These are phyloP conservation scores for Coemansia sp. DNA, from an alignment of 192 early-diverging fungal genomes.

Conservation along the genomic window DNA sequence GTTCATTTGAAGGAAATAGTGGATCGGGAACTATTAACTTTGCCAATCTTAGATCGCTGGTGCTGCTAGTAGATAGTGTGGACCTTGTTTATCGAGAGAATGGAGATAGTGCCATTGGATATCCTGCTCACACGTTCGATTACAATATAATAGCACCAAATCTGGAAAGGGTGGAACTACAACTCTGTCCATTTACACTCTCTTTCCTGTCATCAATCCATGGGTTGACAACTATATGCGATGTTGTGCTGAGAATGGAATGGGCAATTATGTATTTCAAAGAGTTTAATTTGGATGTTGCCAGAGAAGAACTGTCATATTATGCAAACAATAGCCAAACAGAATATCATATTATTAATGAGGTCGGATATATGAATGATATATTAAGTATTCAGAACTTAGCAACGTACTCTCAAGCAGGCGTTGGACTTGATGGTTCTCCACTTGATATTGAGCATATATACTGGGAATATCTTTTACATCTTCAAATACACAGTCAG, in stretches of 20 bases:
- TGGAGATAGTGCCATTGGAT: neutral
- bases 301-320: neutral
- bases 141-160: neutral
- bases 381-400: neutral
- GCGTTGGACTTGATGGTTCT: neutral
- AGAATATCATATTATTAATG: neutral
- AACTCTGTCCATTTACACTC: neutral
- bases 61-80: neutral
- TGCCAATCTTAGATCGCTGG: neutral
- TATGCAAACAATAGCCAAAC: neutral
- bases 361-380: neutral
- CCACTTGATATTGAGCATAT: neutral
- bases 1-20: neutral
- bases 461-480: neutral
- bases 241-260: neutral
- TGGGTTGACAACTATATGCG: neutral
- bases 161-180: neutral
- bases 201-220: neutral
- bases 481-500: too few relatives aligned
- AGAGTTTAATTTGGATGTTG: neutral
- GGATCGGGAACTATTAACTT: neutral
- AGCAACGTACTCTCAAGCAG: neutral
- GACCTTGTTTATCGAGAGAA: neutral
- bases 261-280: neutral
- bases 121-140: neutral